A percentile compares a stretch with the other conserved stretches of the same genome.
These are phyloP conservation scores for Termitomyces bulborhizus DNA, from an alignment of 768 basidiomycete species.

Conservation along the genomic window DNA sequence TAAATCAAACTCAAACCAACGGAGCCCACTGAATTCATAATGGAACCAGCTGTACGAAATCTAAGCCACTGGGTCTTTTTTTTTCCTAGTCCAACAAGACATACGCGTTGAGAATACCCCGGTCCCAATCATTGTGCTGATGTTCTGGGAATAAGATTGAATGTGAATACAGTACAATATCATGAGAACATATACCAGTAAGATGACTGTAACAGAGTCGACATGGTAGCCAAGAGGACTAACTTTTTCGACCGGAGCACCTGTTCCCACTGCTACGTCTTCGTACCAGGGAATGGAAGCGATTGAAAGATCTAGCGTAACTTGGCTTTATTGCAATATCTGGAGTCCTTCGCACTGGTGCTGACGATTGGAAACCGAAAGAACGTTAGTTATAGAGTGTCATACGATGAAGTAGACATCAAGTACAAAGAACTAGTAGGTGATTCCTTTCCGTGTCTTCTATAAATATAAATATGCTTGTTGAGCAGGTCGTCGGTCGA, in stretches of 20 bases:
- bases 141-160: constrained; percentile 18
- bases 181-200: constrained; percentile 1
- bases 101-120: constrained; percentile 28
- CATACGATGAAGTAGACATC: too few relatives aligned
- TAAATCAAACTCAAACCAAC: constrained; percentile 32
- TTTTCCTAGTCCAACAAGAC: too few relatives aligned
- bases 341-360: too few relatives aligned
- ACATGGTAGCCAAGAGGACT: constrained; percentile 31
- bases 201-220: constrained; percentile 16
- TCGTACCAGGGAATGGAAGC: constrained; percentile 20
- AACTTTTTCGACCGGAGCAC: constrained; percentile 25
- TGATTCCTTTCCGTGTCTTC: too few relatives aligned
- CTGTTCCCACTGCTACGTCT: constrained; percentile 20
- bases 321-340: too few relatives aligned
- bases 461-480: too few relatives aligned
- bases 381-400: too few relatives aligned
- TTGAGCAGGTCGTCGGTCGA: too few relatives aligned
- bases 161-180: background rate
- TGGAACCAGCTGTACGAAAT: constrained; percentile 23
- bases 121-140: constrained; percentile 33
- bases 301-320: too few relatives aligned
- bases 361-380: too few relatives aligned
- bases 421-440: too few relatives aligned
- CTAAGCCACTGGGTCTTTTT: background rate
- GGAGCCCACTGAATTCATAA: constrained; percentile 30